A percentile compares a stretch with the other conserved stretches of the same genome.
Evolutionary conservation across 306 rosid species (phyloP).

Genomic region (Fagus crenata): DNA sequence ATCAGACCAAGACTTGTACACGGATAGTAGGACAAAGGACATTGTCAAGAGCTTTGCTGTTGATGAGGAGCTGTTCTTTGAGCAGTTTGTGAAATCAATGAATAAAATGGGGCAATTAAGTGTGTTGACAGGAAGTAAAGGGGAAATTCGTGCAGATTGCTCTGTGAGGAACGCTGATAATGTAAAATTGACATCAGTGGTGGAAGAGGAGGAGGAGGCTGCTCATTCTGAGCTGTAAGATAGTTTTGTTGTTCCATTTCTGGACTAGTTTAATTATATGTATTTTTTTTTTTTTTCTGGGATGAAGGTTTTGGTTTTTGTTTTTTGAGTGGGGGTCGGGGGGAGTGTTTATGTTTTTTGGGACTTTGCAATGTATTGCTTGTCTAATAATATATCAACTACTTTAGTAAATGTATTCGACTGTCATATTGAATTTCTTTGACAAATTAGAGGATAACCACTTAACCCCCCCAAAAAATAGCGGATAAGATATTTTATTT

Average conservation of each 20-base stretch:
- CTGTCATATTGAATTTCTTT: too few species aligned
- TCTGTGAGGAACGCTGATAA: constrained; percentile 44
- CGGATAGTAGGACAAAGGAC: constrained; percentile 38
- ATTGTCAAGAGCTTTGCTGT: constrained; percentile 57
- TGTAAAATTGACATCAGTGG: constrained; percentile 32
- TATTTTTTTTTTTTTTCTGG: not conserved
- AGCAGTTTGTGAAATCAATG: constrained; percentile 57
- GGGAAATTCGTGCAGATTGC: constrained; percentile 70
- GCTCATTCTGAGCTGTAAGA: constrained; percentile 18
- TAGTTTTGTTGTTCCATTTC: not conserved
- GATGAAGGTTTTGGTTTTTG: not conserved
- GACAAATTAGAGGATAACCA: too few species aligned
- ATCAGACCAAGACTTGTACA: constrained; percentile 66
- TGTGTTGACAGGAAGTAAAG: constrained; percentile 53
- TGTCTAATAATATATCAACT: too few species aligned
- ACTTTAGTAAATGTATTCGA: too few species aligned
- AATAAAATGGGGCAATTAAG: constrained; percentile 71
- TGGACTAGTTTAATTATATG: not conserved
- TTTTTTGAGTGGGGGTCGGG: too few species aligned
- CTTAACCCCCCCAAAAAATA: too few species aligned
- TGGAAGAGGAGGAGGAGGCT: constrained; percentile 27
- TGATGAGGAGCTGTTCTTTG: constrained; percentile 50
- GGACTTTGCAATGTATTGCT: too few species aligned
- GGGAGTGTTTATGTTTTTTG: not conserved
- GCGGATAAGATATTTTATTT: too few species aligned